Evolutionary conservation across 768 basidiomycete species (phyloP).

Genomic region (Dacryopinax primogenitus): DNA sequence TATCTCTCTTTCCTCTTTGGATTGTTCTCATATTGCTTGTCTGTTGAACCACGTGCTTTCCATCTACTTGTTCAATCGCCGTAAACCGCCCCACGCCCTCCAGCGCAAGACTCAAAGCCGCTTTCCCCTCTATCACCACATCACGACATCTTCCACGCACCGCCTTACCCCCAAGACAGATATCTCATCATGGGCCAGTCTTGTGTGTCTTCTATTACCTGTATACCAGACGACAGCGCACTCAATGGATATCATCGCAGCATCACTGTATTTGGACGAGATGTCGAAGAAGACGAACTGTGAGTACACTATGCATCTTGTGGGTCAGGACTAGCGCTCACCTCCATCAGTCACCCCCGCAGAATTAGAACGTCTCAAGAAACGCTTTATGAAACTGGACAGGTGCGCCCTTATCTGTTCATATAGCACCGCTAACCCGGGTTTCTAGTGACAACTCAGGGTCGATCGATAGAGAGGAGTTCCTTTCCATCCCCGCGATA

Average conservation of each 20-base stretch:
- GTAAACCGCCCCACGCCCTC: background rate
- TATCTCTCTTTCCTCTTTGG: background rate
- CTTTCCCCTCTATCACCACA: constrained; percentile 3
- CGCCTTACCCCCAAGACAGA: background rate
- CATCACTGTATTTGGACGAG: constrained; percentile 93
- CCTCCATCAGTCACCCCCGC: constrained; percentile 68
- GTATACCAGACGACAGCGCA: background rate
- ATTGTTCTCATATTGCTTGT: background rate
- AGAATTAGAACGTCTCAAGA: constrained; percentile 91
- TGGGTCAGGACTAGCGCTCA: background rate
- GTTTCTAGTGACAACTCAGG: constrained; percentile 97
- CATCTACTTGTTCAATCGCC: background rate
- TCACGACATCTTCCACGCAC: background rate
- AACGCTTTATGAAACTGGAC: constrained; percentile 99
- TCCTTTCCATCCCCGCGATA: constrained; percentile 96
- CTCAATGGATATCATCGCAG: constrained; percentile 30
- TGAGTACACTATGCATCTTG: constrained; percentile 34
- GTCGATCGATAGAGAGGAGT: constrained; percentile 96
- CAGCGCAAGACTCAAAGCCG: background rate
- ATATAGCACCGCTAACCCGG: constrained; percentile 10
- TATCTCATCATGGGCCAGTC: background rate
- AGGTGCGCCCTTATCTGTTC: constrained; percentile 38
- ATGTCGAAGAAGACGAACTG: constrained; percentile 97
- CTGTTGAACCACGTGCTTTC: background rate
- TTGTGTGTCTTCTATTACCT: background rate